Evolutionary conservation across 805 yeast genomes (phyloP).

Genomic region (Debaryomyces hansenii): DNA sequence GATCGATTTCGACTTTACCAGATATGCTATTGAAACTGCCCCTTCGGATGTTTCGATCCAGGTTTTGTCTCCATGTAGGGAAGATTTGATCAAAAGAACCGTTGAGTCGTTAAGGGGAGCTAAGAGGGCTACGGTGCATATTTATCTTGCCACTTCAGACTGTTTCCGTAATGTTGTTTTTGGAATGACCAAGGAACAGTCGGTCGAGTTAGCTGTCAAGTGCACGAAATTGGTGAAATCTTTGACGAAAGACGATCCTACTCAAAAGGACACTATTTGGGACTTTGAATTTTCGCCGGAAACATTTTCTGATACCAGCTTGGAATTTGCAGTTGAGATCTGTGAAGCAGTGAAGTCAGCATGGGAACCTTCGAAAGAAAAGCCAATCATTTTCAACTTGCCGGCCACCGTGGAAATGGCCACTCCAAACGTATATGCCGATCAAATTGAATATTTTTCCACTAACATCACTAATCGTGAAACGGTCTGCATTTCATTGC

Average conservation of each 20-base stretch:
- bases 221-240: slow-evolving; percentile 62
- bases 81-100: slow-evolving; percentile 68
- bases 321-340: slow-evolving; percentile 60
- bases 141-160: slow-evolving; percentile 74
- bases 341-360: slow-evolving; percentile 76
- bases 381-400: slow-evolving; percentile 74
- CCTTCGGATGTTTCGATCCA: slow-evolving; percentile 79
- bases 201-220: slow-evolving; percentile 59
- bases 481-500: slow-evolving; percentile 71
- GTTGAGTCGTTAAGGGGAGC: slow-evolving; percentile 75
- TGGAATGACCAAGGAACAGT: slow-evolving; percentile 58
- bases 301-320: slow-evolving; percentile 69
- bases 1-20: slow-evolving; percentile 76
- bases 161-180: slow-evolving; percentile 74
- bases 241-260: slow-evolving; percentile 69
- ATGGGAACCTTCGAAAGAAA: slow-evolving; percentile 66
- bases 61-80: slow-evolving; percentile 75
- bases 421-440: slow-evolving; percentile 81
- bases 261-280: slow-evolving; percentile 59
- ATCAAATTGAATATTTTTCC: slow-evolving; percentile 75
- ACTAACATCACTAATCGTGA: slow-evolving; percentile 64
- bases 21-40: slow-evolving; percentile 68
- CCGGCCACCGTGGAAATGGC: slow-evolving; percentile 87
- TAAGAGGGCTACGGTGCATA: slow-evolving; percentile 71
- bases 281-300: slow-evolving; percentile 79